phyloP scores from a whole-genome alignment of 73 alveolate species.

The Symbiodinium pilosum region DNA sequence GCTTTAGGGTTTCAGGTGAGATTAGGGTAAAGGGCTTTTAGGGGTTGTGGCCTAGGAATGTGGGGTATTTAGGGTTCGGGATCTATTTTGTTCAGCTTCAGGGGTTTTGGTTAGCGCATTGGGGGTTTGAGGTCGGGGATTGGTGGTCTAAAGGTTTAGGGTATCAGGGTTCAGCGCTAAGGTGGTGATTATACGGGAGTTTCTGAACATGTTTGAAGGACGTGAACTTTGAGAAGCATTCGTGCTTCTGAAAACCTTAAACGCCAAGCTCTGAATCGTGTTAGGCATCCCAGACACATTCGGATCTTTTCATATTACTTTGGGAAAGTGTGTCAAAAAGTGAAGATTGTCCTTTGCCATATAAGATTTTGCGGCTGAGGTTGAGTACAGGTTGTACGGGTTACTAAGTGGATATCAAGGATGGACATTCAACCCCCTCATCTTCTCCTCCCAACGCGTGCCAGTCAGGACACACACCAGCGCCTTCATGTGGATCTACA shows the following conservation, averaged over 20 bases:
- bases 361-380: too few relatives aligned
- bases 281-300: neutral
- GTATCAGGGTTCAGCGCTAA: neutral
- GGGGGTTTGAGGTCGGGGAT: too few relatives aligned
- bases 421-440: too few relatives aligned
- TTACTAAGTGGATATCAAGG: too few relatives aligned
- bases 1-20: neutral
- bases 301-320: neutral
- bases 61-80: neutral
- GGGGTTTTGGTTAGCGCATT: too few relatives aligned
- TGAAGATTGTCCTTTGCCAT: too few relatives aligned
- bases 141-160: neutral
- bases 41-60: neutral
- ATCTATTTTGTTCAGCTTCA: neutral
- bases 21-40: neutral
- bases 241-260: neutral
- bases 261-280: neutral
- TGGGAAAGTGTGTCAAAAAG: neutral
- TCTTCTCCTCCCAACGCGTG: too few relatives aligned
- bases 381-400: too few relatives aligned
- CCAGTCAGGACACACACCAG: slow-evolving; percentile 13
- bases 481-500: neutral
- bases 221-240: too few relatives aligned
- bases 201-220: too few relatives aligned
- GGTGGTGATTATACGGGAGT: too few relatives aligned